Percentiles rank a stretch among this genome's conserved stretches.
Evolutionary conservation across 2,329 filamentous ascomycete genomes (phyloP).

Genomic region (Cytospora leucostoma): DNA sequence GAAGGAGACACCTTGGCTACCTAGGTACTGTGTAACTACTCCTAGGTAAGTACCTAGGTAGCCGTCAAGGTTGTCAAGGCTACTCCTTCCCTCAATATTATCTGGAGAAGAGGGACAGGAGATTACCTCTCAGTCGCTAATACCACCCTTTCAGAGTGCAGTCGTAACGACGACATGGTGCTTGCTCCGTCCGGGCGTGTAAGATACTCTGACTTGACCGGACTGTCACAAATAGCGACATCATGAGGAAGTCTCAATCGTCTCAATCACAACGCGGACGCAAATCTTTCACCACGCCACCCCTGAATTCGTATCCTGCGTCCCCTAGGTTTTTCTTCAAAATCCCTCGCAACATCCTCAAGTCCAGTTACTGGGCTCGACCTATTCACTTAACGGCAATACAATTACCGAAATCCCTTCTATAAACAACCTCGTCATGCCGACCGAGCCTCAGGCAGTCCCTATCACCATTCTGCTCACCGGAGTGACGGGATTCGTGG

Average conservation of each 20-base stretch:
- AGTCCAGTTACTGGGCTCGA: neutral
- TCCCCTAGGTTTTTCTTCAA: neutral
- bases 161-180: neutral
- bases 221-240: neutral
- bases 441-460: neutral
- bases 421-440: neutral
- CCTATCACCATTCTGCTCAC: conserved; percentile 24
- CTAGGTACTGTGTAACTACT: no score
- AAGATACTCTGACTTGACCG: neutral
- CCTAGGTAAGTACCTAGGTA: no score
- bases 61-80: no score
- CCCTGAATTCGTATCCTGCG: neutral
- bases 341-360: neutral
- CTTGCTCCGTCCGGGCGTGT: no score
- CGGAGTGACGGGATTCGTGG: conserved; percentile 29
- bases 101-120: no score
- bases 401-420: neutral
- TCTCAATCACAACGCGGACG: neutral
- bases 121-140: neutral
- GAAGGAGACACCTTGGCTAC: no score
- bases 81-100: no score
- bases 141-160: neutral
- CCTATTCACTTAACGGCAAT: neutral
- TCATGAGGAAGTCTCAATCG: neutral
- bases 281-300: neutral